Percentiles rank a stretch among this genome's conserved stretches.
Conservation (phyloP, 164 flowering plant species). For the Malania oleifera region DNA sequence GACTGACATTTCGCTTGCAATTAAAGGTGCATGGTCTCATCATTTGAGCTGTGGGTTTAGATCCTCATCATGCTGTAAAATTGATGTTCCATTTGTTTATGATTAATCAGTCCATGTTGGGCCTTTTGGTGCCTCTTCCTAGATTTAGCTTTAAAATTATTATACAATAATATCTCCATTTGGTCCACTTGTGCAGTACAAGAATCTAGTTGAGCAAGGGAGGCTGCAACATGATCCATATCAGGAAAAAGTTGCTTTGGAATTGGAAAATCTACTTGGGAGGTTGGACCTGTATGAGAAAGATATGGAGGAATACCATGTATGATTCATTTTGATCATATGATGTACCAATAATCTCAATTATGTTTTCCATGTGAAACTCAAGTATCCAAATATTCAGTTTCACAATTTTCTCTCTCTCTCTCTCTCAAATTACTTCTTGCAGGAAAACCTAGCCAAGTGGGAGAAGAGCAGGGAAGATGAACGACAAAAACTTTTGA, state of each 20-base stretch:
- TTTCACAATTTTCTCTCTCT: no score
- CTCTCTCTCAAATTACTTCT: no score
- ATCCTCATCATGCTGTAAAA: neutral
- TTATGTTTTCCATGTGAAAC: neutral
- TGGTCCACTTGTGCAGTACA: slow-evolving; percentile 68
- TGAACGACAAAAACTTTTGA: slow-evolving; percentile 61
- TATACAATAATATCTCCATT: slow-evolving; percentile 7
- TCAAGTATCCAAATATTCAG: no score
- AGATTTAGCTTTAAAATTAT: neutral
- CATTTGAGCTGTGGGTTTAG: no score
- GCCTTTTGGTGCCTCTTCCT: neutral
- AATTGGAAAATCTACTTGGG: slow-evolving; percentile 62
- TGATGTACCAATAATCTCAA: neutral
- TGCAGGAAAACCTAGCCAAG: slow-evolving; percentile 47
- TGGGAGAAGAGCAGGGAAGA: slow-evolving; percentile 78
- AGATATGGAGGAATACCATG: slow-evolving; percentile 89
- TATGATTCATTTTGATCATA: slow-evolving; percentile 12
- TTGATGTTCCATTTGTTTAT: neutral
- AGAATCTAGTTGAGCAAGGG: slow-evolving; percentile 58
- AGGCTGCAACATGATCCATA: slow-evolving; percentile 70
- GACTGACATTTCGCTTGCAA: no score
- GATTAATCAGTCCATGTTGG: neutral
- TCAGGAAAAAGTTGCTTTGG: slow-evolving; percentile 78
- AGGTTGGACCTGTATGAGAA: slow-evolving; percentile 80
- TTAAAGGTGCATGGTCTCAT: no score